These are phyloP conservation scores for Ogataea naganishii DNA, from an alignment of 805 yeast species.

Conservation along the genomic window DNA sequence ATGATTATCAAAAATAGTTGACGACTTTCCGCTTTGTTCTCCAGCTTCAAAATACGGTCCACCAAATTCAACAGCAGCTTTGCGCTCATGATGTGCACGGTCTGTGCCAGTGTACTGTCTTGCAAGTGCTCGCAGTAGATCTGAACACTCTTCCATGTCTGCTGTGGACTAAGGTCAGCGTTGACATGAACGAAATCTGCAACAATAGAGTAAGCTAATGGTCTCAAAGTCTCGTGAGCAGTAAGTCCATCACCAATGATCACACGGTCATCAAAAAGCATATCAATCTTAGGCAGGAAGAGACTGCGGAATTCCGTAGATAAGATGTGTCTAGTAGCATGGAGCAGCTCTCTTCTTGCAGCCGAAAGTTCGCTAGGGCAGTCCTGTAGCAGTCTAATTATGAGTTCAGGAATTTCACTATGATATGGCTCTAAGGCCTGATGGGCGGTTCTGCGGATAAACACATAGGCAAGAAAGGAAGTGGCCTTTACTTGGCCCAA, in stretches of 20 bases:
- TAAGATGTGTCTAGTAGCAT: conserved; percentile 90
- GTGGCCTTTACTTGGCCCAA: conserved; percentile 94
- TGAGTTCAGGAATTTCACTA: conserved; percentile 73
- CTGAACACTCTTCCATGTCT: conserved; percentile 79
- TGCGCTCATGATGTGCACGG: conserved; percentile 96
- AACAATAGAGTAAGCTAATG: conserved; percentile 88
- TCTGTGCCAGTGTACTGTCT: conserved; percentile 73
- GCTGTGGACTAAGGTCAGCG: conserved; percentile 69
- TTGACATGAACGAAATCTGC: conserved; percentile 95
- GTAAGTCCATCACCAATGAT: conserved; percentile 91
- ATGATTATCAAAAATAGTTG: conserved; percentile 81
- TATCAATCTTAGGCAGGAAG: conserved; percentile 78
- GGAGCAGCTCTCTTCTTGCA: conserved; percentile 86
- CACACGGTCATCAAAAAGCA: conserved; percentile 78
- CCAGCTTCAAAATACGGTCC: conserved; percentile 77
- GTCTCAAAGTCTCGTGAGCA: conserved; percentile 80
- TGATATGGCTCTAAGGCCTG: conserved; percentile 52
- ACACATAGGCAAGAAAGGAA: conserved; percentile 86
- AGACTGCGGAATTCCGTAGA: conserved; percentile 79
- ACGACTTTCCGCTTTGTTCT: conserved; percentile 72
- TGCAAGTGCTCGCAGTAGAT: conserved; percentile 74
- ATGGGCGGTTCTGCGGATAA: conserved; percentile 74
- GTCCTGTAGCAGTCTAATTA: conserved; percentile 80
- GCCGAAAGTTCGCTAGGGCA: conserved; percentile 91
- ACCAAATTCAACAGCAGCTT: conserved; percentile 80